Conservation (phyloP, 495 filamentous ascomycete genomes). For the Cercophora samala region DNA sequence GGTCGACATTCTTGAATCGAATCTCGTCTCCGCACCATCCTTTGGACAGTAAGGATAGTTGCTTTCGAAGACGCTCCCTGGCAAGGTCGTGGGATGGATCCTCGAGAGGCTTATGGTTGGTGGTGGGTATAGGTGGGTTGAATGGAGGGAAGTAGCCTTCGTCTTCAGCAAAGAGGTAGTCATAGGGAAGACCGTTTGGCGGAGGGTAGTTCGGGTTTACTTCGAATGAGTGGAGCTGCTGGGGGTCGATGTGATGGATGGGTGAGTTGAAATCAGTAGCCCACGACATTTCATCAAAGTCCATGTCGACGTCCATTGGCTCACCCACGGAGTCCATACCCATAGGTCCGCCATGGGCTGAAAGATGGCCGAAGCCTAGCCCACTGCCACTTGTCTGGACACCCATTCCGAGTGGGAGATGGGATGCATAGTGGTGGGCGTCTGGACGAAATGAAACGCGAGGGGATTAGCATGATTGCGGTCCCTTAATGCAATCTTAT, state of each 20-base stretch:
- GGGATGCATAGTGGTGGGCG: background rate
- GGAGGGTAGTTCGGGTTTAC: constrained; percentile 41
- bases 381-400: background rate
- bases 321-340: constrained; percentile 28
- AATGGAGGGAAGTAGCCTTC: constrained; percentile 16
- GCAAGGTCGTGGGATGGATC: constrained; percentile 9
- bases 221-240: constrained; percentile 42
- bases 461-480: background rate
- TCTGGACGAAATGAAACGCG: background rate
- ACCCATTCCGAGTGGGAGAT: background rate
- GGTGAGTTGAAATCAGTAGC: constrained; percentile 18
- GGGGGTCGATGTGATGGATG: constrained; percentile 8
- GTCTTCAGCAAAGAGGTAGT: constrained; percentile 31
- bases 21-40: constrained; percentile 33
- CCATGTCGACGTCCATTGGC: constrained; percentile 47
- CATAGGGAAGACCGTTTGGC: constrained; percentile 13
- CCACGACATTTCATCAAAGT: constrained; percentile 23
- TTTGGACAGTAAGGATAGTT: constrained; percentile 28
- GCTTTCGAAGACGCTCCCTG: constrained; percentile 24
- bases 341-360: background rate
- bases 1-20: constrained; percentile 32
- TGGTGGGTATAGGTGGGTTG: constrained; percentile 9
- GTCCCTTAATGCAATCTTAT: background rate
- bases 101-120: background rate
- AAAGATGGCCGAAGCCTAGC: background rate